Evolutionary conservation across 2,329 filamentous ascomycete genomes (phyloP), one percentile per base, ranked within the genome.

Genomic region (Daldinia sp.): DNA sequence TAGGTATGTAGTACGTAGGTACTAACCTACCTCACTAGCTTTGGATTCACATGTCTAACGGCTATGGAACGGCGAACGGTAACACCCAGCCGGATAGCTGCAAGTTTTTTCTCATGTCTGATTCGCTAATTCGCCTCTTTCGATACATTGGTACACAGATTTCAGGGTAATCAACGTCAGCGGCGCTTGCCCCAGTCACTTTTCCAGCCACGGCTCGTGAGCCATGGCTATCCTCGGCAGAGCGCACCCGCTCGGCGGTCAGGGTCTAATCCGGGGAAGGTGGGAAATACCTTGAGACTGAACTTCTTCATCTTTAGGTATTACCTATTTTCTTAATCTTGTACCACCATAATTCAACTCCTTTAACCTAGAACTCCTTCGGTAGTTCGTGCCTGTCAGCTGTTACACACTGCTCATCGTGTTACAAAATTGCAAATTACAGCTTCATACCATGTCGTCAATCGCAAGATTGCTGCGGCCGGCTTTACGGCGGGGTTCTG

Each of bases 401-500:
- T 45, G 45, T 48, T 19, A 30, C 43, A 48, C 27, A 3, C 9
- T 13, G 3, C 23, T 41, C 32, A 23, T 10, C 10, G 39, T 45
- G 21, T 10, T 37, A 21, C 48, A 11, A 30, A 41, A 13, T 10
- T 37, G 13, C 48, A 11, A 30, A 41, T 17, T 19, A 35, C 35
- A 21, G 21, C 48, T 52, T 50, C 48, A 45, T 50, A 74, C 56
- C 45, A 83, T 83, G 77, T 84, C 81, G 59, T 83, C 82, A 23
- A 76, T 86, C 59, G 77, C 81, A 57, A 78, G 83, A 75, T 79
- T 79, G 23, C 69, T 87, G 66, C 80, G 84, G 67, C 85, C 84
- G 61, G 82, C 80, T 29, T 71, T 86, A 63, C 80, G 80, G 66
- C 79, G 78, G 71, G 78, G 82, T 68, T 76, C 78, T 63, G 72